phyloP scores from a whole-genome alignment of 2,329 filamentous ascomycete genomes.

The Cephalotrichum gorgonifer region DNA sequence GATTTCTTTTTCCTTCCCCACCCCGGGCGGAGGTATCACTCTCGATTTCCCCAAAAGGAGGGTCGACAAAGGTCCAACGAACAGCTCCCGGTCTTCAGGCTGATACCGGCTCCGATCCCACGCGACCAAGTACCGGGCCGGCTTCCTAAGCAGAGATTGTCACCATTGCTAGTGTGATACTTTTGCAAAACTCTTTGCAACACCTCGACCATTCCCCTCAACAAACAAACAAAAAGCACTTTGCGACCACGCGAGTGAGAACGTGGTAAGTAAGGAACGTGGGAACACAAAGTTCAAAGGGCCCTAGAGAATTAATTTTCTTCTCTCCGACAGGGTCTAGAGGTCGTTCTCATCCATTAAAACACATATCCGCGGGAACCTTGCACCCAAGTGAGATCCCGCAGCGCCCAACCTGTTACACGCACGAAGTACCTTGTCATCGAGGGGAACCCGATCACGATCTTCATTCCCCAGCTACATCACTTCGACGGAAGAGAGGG shows the following conservation, averaged over 20 bases:
- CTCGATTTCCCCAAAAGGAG: too few relatives aligned
- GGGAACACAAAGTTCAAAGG: background rate
- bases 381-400: background rate
- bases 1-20: background rate
- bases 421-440: background rate
- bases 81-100: constrained; percentile 3
- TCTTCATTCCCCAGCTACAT: background rate
- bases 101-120: constrained; percentile 4
- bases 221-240: background rate
- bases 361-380: background rate
- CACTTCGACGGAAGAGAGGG: background rate
- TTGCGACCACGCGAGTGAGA: background rate
- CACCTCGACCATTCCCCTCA: background rate
- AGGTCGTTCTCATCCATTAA: background rate
- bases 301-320: background rate
- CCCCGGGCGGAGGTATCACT: too few relatives aligned
- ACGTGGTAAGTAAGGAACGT: background rate
- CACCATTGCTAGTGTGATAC: constrained; percentile 1
- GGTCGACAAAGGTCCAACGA: background rate
- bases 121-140: background rate
- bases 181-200: background rate
- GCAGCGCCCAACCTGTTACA: background rate
- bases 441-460: constrained; percentile 2
- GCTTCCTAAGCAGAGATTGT: background rate
- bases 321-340: background rate